Conservation (phyloP, 352 stramenopile species). For the Phytophthora ramorum region DNA sequence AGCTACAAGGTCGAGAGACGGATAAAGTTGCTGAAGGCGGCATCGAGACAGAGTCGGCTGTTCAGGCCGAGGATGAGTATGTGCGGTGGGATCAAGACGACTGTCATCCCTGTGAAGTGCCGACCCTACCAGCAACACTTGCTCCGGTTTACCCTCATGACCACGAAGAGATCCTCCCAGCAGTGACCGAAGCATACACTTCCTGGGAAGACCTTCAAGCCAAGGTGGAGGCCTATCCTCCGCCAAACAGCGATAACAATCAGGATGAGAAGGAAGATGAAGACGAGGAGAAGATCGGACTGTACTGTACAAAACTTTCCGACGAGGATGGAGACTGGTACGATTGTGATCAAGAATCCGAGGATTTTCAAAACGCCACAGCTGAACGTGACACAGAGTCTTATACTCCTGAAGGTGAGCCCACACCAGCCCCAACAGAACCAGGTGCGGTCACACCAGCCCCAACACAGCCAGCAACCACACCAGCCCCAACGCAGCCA, state of each 20-base stretch:
- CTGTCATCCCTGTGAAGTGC: constrained; percentile 26
- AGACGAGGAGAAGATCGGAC: background rate
- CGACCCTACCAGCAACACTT: constrained; percentile 20
- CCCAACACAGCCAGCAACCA: background rate
- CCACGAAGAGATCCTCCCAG: constrained; percentile 8
- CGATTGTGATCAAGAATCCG: background rate
- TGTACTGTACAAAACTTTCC: background rate
- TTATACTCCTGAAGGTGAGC: too few relatives aligned
- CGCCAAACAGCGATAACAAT: background rate
- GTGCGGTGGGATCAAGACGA: constrained; percentile 30
- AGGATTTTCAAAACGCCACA: background rate
- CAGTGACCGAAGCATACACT: background rate
- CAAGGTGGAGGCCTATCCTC: background rate
- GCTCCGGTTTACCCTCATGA: constrained; percentile 5
- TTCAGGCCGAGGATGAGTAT: constrained; percentile 6
- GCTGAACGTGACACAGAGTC: background rate
- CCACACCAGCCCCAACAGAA: background rate
- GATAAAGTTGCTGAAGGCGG: background rate
- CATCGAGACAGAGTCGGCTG: background rate
- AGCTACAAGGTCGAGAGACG: background rate
- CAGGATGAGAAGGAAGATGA: background rate
- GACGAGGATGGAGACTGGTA: constrained; percentile 1
- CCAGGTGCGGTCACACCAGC: background rate
- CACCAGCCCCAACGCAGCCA: background rate
- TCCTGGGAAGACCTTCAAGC: constrained; percentile 10